These are phyloP conservation scores for Echites panduratus DNA, from an alignment of 257 asterid genomes.

Conservation along the genomic window DNA sequence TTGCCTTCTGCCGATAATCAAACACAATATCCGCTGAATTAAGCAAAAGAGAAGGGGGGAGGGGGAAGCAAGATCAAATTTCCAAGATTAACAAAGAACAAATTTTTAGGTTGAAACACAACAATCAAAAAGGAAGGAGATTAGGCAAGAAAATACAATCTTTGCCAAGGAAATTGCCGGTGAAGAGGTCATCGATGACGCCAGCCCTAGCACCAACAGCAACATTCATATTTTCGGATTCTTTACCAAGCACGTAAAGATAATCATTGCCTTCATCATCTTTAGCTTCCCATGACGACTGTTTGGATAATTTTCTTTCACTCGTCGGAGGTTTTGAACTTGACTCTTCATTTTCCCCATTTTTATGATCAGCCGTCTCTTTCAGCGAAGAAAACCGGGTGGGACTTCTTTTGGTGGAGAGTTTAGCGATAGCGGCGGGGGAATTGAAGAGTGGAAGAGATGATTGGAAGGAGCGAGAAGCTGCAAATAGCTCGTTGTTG, in stretches of 20 bases:
- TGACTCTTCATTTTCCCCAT: slow-evolving; percentile 27
- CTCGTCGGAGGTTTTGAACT: slow-evolving; percentile 24
- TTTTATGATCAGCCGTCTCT: slow-evolving; percentile 15
- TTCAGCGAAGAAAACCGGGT: slow-evolving; percentile 11
- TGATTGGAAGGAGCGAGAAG: slow-evolving; percentile 46
- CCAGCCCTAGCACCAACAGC: slow-evolving; percentile 96
- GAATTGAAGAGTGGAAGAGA: slow-evolving; percentile 26
- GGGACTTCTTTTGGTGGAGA: slow-evolving; percentile 20
- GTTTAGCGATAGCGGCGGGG: slow-evolving; percentile 16
- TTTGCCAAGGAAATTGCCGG: slow-evolving; percentile 95
- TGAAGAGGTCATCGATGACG: slow-evolving; percentile 74
- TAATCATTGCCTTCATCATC: slow-evolving; percentile 88
- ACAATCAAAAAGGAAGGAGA: neutral
- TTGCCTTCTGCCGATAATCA: slow-evolving; percentile 87
- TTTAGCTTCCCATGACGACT: slow-evolving; percentile 88
- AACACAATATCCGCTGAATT: slow-evolving; percentile 88
- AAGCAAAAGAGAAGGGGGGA: neutral
- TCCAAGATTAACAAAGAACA: slow-evolving; percentile 3
- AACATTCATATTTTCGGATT: slow-evolving; percentile 92
- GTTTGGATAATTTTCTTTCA: slow-evolving; percentile 49
- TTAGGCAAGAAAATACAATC: slow-evolving; percentile 41
- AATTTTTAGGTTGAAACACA: neutral
- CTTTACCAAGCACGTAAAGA: slow-evolving; percentile 77
- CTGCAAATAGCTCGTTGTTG: slow-evolving; percentile 16
- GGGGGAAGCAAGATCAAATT: slow-evolving; percentile 7